Base-by-base conservation (phyloP, 352 stramenopile species). In the Phytophthora constricta region DNA sequence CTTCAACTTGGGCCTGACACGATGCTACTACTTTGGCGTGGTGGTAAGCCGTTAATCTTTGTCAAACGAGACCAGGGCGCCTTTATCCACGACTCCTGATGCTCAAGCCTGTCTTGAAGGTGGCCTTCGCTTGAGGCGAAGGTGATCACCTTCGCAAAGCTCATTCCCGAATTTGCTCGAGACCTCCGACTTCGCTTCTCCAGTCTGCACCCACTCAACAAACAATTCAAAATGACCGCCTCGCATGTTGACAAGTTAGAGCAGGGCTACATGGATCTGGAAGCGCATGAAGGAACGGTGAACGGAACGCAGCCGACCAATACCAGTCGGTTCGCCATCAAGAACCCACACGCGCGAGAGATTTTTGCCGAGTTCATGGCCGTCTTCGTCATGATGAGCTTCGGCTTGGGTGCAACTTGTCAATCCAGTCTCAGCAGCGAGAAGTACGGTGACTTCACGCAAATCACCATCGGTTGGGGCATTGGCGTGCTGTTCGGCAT, bases 401-500 rank as follows among this genome's bases (percentile, higher is more conserved):
- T 84, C 51, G 74, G 74, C 1, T 46, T 79, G 51, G 76, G 65
- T 31, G 69, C 62, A 3, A 72, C 68, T 46, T 72, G 65, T 22
- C 72, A 80, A 50, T 72, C 75, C 23, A 62, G 76, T 20, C 76
- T 84, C 17, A 72, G 61, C 28, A 45, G 46, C 27, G 45, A 41
- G 56, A 53, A 60, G 20, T 72, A 78, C 53, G 72, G 69, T 31
- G 66, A 70, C 58, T 84, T 72, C 57, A 67, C 65, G 47, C 65
- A 77, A 56, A 76, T 82, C 39, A 75, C 68, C 4, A 56, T 86
- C 31, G 67, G 64, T 43, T 86, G 77, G 74, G 77, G 77, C 17
- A 71, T 86, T 37, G 77, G 70, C 19, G 77, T 86, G 46, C 64
- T 86, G 26, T 77, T 83, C 23, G 77, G 68, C 46, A 79, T 86